Evolutionary conservation across 2,329 filamentous ascomycete species (phyloP).

Genomic region (Cercospora sesami): DNA sequence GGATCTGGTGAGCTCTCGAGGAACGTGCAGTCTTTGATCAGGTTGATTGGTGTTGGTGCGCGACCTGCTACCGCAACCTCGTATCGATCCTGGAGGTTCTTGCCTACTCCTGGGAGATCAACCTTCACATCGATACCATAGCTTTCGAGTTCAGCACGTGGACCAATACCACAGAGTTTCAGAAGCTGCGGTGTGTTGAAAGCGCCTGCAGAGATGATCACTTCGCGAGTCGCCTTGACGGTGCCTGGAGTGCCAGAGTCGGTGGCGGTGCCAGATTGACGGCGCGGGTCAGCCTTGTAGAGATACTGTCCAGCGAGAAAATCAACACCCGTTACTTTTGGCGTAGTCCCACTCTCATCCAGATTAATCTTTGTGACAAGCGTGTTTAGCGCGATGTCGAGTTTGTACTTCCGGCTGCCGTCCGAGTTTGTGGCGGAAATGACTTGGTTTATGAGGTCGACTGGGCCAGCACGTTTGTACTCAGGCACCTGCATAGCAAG

Average conservation of each 20-base stretch:
- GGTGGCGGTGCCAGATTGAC: conserved; percentile 20
- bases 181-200: conserved; percentile 56
- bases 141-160: conserved; percentile 42
- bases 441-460: conserved; percentile 13
- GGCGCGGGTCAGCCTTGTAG: conserved; percentile 42
- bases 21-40: conserved; percentile 45
- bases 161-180: conserved; percentile 56
- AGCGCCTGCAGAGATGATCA: conserved; percentile 44
- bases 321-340: conserved; percentile 41
- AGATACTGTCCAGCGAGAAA: conserved; percentile 42
- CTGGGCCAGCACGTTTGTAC: conserved; percentile 10
- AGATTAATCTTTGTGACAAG: conserved; percentile 70
- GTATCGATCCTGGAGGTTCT: conserved; percentile 47
- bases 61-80: conserved; percentile 53
- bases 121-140: conserved; percentile 49
- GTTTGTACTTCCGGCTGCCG: conserved; percentile 22
- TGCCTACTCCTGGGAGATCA: conserved; percentile 54
- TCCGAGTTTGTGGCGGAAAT: conserved; percentile 5
- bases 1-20: conserved; percentile 8
- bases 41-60: conserved; percentile 38
- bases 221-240: conserved; percentile 38
- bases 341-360: conserved; percentile 36
- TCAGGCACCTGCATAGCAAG: conserved; percentile 46
- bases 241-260: conserved; percentile 42
- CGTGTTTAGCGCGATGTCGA: conserved; percentile 49